Evolutionary conservation across 202 grass and related monocot genomes (phyloP).

Genomic region (Schoenoplectus tabernaemontani): DNA sequence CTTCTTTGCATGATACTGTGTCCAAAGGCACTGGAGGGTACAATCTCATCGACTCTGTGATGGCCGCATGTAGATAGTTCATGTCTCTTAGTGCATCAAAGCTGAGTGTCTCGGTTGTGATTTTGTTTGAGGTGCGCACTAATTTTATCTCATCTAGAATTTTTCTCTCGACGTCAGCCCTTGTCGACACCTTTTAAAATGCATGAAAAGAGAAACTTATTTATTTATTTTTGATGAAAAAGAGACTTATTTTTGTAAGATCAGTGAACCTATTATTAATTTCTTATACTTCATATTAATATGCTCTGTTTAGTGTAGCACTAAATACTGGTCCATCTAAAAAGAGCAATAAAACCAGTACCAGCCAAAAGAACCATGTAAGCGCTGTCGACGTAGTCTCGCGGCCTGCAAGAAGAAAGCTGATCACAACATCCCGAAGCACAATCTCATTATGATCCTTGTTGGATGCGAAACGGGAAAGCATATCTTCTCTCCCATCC

Average conservation of each 20-base stretch:
- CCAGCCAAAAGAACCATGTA: constrained; percentile 54
- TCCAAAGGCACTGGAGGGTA: constrained; percentile 51
- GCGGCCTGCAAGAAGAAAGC: constrained; percentile 45
- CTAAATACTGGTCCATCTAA: neutral
- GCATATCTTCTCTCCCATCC: constrained; percentile 28
- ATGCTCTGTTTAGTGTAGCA: neutral
- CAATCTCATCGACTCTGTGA: constrained; percentile 54
- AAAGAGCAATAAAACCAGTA: neutral
- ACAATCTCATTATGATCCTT: constrained; percentile 27
- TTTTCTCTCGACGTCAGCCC: constrained; percentile 26
- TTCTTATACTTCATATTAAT: neutral
- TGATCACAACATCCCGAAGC: constrained; percentile 41
- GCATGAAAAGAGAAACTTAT: neutral
- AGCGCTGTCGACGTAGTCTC: constrained; percentile 46
- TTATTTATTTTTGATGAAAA: too few relatives aligned
- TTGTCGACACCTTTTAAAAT: constrained; percentile 15
- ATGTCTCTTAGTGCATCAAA: constrained; percentile 48
- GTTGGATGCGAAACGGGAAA: constrained; percentile 41
- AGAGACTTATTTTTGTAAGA: too few relatives aligned
- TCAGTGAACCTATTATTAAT: neutral
- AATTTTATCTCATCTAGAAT: constrained; percentile 21
- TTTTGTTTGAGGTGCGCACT: neutral
- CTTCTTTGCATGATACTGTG: constrained; percentile 37
- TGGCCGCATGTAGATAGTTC: constrained; percentile 57
- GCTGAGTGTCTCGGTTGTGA: constrained; percentile 14